A percentile compares a stretch with the other conserved stretches of the same genome.
These are phyloP conservation scores for Papiliotrema nemorosa DNA, from an alignment of 1,284 basidiomycete species.

Conservation along the genomic window DNA sequence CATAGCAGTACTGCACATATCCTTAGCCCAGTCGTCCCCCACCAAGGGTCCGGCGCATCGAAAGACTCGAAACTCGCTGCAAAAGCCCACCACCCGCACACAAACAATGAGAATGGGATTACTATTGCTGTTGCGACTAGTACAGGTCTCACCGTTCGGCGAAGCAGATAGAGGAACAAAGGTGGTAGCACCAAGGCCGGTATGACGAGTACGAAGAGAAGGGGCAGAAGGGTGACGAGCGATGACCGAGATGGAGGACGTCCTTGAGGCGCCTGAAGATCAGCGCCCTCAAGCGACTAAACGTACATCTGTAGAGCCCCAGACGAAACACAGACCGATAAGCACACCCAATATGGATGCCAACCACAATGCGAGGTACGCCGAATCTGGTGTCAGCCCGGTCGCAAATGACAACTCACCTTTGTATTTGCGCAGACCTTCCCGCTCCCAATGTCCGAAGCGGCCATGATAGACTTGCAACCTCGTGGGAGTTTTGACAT, in stretches of 20 bases:
- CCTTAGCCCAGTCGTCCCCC: conserved; percentile 64
- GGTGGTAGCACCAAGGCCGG: conserved; percentile 69
- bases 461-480: conserved; percentile 47
- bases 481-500: conserved; percentile 14
- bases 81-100: conserved; percentile 82
- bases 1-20: conserved; percentile 75
- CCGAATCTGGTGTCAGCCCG: conserved; percentile 33
- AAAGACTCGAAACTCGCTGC: conserved; percentile 85
- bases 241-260: conserved; percentile 30
- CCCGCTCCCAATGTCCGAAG: conserved; percentile 47
- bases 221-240: conserved; percentile 74
- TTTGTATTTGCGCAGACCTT: conserved; percentile 46
- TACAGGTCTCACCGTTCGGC: conserved; percentile 74
- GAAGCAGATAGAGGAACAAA: conserved; percentile 69
- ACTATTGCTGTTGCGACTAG: conserved; percentile 73
- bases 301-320: conserved; percentile 47
- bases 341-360: conserved; percentile 35
- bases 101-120: conserved; percentile 72
- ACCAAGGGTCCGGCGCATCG: conserved; percentile 64
- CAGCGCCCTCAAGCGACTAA: not conserved
- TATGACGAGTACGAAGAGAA: conserved; percentile 73
- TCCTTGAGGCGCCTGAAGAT: conserved; percentile 18
- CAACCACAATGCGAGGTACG: conserved; percentile 46
- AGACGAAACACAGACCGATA: conserved; percentile 45
- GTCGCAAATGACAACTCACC: conserved; percentile 23